Percentiles rank a stretch among this genome's conserved stretches.
Conservation (phyloP, 1,139 yeast genomes). For the Sugiyamaella novakii region DNA sequence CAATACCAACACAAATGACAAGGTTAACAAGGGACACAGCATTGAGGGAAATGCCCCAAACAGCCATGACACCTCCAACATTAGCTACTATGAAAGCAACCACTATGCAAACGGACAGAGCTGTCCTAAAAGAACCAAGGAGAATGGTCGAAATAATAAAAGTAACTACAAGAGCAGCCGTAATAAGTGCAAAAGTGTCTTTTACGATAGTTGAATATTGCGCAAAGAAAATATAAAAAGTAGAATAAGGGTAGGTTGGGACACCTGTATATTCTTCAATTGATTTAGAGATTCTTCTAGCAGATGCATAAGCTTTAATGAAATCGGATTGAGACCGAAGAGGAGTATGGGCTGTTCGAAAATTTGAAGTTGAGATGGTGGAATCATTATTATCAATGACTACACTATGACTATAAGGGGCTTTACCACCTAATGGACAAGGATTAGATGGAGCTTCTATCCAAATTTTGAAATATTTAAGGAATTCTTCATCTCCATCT, state of each 20-base stretch:
- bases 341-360: conserved; percentile 81
- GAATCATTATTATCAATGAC: conserved; percentile 45
- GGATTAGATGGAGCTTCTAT: conserved; percentile 81
- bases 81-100: conserved; percentile 67
- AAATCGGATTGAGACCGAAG: conserved; percentile 81
- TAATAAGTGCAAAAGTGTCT: conserved; percentile 58
- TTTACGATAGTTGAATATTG: conserved; percentile 71
- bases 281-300: conserved; percentile 67
- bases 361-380: conserved; percentile 59
- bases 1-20: conserved; percentile 85
- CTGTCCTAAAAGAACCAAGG: conserved; percentile 67
- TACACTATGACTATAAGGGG: conserved; percentile 76
- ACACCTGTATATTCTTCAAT: conserved; percentile 51
- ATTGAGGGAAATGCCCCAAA: conserved; percentile 76
- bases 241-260: conserved; percentile 86
- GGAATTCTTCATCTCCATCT: conserved; percentile 62
- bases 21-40: conserved; percentile 89
- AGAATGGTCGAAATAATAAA: conserved; percentile 57
- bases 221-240: conserved; percentile 88
- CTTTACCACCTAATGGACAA: conserved; percentile 95
- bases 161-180: conserved; percentile 58
- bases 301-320: conserved; percentile 74
- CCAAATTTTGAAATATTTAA: conserved; percentile 78
- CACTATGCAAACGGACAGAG: conserved; percentile 58
- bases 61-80: conserved; percentile 77